Evolutionary conservation across 2,329 filamentous ascomycete species (phyloP).

Genomic region (Pseudohalonectria lignicola): DNA sequence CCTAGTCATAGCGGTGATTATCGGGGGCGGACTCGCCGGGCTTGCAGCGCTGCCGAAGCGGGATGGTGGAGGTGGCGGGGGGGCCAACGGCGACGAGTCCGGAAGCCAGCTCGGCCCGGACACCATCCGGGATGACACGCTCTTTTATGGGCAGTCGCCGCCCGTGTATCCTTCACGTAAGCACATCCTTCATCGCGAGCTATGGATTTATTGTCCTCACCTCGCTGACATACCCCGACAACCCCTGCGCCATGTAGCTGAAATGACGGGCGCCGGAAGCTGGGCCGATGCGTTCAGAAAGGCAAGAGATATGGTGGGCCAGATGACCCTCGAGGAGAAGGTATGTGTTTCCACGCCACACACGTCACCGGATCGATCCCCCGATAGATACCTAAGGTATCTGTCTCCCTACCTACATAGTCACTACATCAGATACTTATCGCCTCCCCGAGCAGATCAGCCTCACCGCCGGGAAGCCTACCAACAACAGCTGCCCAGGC

Average conservation of each 20-base stretch:
- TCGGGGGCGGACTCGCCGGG: constrained; percentile 22
- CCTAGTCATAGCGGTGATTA: constrained; percentile 16
- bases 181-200: too few species aligned
- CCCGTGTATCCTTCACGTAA: constrained; percentile 40
- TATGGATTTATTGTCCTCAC: too few species aligned
- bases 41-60: constrained; percentile 17
- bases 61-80: constrained; percentile 1
- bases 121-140: constrained; percentile 26
- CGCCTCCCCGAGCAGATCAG: constrained; percentile 54
- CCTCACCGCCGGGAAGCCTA: constrained; percentile 59
- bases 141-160: constrained; percentile 39
- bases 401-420: too few species aligned
- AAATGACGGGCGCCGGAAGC: constrained; percentile 45
- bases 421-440: constrained; percentile 39
- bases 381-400: too few species aligned
- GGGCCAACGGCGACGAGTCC: not conserved
- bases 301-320: constrained; percentile 55
- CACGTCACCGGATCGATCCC: too few species aligned
- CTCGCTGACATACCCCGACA: too few species aligned
- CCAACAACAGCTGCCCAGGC: constrained; percentile 35
- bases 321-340: constrained; percentile 66
- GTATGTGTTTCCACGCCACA: constrained; percentile 16
- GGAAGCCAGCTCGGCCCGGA: not conserved
- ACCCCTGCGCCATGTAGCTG: constrained; percentile 24
- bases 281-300: constrained; percentile 59